Evolutionary conservation across 768 basidiomycete genomes (phyloP), one percentile per base, ranked within the genome.

Genomic region (Hygrocybe coccinea): DNA sequence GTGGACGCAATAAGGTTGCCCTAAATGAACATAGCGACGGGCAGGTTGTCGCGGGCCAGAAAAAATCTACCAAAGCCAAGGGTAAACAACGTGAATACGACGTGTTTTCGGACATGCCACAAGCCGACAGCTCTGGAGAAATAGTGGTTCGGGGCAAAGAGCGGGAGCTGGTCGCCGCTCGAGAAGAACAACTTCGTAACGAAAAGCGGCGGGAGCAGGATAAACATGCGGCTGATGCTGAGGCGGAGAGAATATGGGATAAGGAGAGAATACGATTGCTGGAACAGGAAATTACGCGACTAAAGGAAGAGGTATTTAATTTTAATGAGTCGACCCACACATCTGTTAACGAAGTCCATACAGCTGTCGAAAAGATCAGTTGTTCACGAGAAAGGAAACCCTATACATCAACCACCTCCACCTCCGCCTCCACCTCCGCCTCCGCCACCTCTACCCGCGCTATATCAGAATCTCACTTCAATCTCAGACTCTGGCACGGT

Each of bases 251-350:
- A 29, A 73, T 72, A 14, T 68, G 67, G 24, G 86, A 89, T 62
- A 85, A 86, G 64, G 81, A 78, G 54, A 76, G 78, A 50, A 89
- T 91, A 29, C 74, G 69, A 58, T 69, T 73, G 55, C 74, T 91
- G 4, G 87, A 90, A 62, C 79, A 79, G 47, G 89, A 91, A 64
- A 81, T 89, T 37, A 69, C 69, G 41, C 64, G 74, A 41, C 69
- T 89, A 55, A 82, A 76, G 59, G 77, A 79, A 62, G 83, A 85
- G 78, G 85, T 82, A 34, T 21, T 43, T 9, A 21, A 36, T 1
- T 46, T 45, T 9, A 44, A 21, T 44, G 56, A 48, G 17, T 3
- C 54, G 33, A 54, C 5, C 21, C 17, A 19, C 39, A 12, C 12
- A 29, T 51, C 25, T 43, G 25, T 34, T 55, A 43, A 36, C 45